Evolutionary conservation across 2,329 filamentous ascomycete genomes (phyloP).

Genomic region (Ustulina deusta): DNA sequence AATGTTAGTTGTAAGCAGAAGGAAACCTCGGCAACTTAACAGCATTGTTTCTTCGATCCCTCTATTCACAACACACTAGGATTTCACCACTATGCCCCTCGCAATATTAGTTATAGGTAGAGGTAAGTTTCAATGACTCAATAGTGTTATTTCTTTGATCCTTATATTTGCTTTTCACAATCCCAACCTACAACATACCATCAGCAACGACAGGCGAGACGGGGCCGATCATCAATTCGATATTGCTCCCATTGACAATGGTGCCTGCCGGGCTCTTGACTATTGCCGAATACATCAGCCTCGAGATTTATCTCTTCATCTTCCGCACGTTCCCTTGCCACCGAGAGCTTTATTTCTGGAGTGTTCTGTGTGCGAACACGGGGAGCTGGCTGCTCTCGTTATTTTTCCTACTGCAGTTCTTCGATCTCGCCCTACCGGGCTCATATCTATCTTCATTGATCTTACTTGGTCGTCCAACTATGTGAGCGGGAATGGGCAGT

Average conservation of each 20-base stretch:
- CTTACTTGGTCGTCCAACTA: slow-evolving; percentile 58
- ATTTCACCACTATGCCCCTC: not conserved
- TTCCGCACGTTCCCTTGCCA: slow-evolving; percentile 55
- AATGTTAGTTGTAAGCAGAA: slow-evolving; percentile 12
- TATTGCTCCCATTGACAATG: slow-evolving; percentile 26
- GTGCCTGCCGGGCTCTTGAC: slow-evolving; percentile 37
- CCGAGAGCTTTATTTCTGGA: slow-evolving; percentile 58
- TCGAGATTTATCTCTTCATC: slow-evolving; percentile 56
- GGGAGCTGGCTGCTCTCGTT: slow-evolving; percentile 39
- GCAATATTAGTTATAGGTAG: slow-evolving; percentile 8
- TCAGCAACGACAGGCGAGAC: slow-evolving; percentile 34
- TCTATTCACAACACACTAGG: not conserved
- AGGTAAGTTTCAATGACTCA: not conserved
- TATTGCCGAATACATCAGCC: slow-evolving; percentile 55
- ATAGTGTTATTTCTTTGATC: not conserved
- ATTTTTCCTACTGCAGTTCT: slow-evolving; percentile 37
- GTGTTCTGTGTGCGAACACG: slow-evolving; percentile 50
- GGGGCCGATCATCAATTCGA: slow-evolving; percentile 10
- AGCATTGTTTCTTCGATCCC: not conserved
- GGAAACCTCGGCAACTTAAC: not conserved
- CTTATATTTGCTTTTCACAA: not conserved
- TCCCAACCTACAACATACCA: not conserved
- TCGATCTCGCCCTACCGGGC: slow-evolving; percentile 37
- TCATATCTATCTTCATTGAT: slow-evolving; percentile 42
- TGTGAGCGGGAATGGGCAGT: not conserved